Evolutionary conservation across 1,284 basidiomycete species (phyloP).

Genomic region (Coniophora puteana): DNA sequence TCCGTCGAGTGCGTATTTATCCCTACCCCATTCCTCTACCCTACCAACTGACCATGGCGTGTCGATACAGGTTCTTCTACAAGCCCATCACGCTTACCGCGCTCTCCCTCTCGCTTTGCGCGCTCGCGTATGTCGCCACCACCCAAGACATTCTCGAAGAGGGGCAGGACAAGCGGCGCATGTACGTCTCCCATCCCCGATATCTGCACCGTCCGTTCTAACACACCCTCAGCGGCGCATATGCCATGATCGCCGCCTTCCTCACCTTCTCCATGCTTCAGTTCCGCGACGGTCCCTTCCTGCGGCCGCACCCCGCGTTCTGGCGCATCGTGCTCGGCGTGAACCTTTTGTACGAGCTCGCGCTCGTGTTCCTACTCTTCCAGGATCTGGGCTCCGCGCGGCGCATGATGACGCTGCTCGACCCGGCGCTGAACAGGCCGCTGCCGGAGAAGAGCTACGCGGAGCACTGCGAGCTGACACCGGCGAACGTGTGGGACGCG

Average conservation of each 20-base stretch:
- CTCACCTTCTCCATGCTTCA: conserved; percentile 80
- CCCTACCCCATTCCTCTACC: background rate
- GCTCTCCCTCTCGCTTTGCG: conserved; percentile 57
- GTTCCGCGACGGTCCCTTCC: conserved; percentile 80
- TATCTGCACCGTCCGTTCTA: conserved; percentile 1
- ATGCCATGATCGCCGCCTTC: conserved; percentile 67
- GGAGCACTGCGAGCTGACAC: conserved; percentile 70
- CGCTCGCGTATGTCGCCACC: conserved; percentile 75
- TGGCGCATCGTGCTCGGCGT: conserved; percentile 74
- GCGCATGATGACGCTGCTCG: conserved; percentile 72
- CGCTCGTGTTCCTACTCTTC: conserved; percentile 77
- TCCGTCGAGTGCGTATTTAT: conserved; percentile 63
- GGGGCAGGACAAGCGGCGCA: conserved; percentile 71
- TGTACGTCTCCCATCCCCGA: conserved; percentile 45
- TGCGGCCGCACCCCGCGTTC: conserved; percentile 72
- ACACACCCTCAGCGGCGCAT: conserved; percentile 61
- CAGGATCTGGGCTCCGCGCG: conserved; percentile 79
- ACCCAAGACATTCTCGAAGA: conserved; percentile 76
- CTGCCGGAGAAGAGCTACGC: conserved; percentile 82
- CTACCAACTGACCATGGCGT: conserved; percentile 1
- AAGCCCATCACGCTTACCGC: conserved; percentile 75
- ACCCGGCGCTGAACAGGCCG: conserved; percentile 65
- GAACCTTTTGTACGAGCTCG: conserved; percentile 78
- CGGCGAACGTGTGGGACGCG: conserved; percentile 67
- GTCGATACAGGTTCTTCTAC: conserved; percentile 68